Evolutionary conservation across 1,284 basidiomycete species (phyloP).

Genomic region (Apiotrichum montevideense): DNA sequence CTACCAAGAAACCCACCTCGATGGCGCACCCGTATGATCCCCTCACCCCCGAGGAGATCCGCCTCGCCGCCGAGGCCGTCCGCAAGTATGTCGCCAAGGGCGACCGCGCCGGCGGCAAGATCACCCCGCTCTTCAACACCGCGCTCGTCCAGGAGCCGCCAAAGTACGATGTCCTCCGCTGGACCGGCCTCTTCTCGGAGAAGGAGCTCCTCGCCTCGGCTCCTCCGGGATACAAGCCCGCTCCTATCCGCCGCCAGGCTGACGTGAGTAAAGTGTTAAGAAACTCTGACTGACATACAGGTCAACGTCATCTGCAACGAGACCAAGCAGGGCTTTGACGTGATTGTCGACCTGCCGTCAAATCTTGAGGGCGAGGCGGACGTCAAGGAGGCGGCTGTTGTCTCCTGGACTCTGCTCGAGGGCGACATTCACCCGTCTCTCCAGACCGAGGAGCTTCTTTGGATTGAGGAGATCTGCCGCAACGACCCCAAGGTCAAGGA

Average conservation of each 20-base stretch:
- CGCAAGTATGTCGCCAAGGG: constrained; percentile 27
- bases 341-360: constrained; percentile 41
- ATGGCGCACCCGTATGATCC: constrained; percentile 48
- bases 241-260: constrained; percentile 30
- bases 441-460: constrained; percentile 49
- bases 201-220: constrained; percentile 28
- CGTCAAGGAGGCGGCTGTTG: constrained; percentile 27
- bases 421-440: constrained; percentile 48
- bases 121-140: constrained; percentile 38
- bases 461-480: constrained; percentile 47
- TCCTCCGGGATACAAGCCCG: constrained; percentile 10
- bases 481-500: constrained; percentile 43
- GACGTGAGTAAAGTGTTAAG: constrained; percentile 27
- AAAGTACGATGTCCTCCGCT: constrained; percentile 40
- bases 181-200: constrained; percentile 34
- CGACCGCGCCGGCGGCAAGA: constrained; percentile 16
- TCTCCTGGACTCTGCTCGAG: constrained; percentile 40
- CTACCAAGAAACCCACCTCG: constrained; percentile 7
- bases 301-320: constrained; percentile 45
- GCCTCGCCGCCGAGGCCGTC: constrained; percentile 32
- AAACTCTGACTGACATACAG: constrained; percentile 18
- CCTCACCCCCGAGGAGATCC: constrained; percentile 43
- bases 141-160: constrained; percentile 42
- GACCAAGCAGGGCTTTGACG: constrained; percentile 43
- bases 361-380: constrained; percentile 25